Base-by-base conservation (phyloP, 495 filamentous ascomycete genomes). In the Talaromyces adpressus region DNA sequence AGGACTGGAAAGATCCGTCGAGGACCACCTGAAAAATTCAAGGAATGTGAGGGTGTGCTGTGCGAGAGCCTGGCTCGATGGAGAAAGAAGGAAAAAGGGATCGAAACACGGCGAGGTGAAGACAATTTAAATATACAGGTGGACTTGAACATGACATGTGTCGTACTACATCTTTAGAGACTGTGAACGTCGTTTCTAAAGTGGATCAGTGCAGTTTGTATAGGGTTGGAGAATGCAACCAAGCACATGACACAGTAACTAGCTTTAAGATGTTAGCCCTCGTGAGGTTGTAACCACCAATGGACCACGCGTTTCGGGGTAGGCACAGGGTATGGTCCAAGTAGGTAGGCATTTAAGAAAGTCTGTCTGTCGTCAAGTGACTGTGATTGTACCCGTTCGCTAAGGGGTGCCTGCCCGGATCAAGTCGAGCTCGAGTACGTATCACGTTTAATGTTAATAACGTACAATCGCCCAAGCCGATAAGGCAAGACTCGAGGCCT, bases 21-120 rank as follows among this genome's bases (percentile, higher is more conserved):
- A 58, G 56, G 56, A 58, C 20, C 56, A 20, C 56, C 56, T 34
- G 25, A 22, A 36, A 18, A 14, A 36, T 58, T 58, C 56, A 58
- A 36, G 30, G 30, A 58, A 36, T 34, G 30, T 30, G 56, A 36
- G 30, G 7, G 29, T 36, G n/a, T 58, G 56, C 27, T 58, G 27
- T 36, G 53, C 53, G 56, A 58, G 56, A 58, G 56, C 30, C 54
- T 58, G 56, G 56, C 56, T 58, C 30, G 56, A 58, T 36, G 56
- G 30, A 23, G 29, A 58, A 4, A 9, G 56, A 58, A 36, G 34
- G 16, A 36, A 16, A 58, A 58, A 25, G 8, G 11, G 2, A 29
- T 29, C 6, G 16, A 56, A 29, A 3, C 7, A 56, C 0, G 1
- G n/a, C 11, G 22, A 22, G 27, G 2, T 4, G 16, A 27, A 29